Evolutionary conservation across 2,329 filamentous ascomycete genomes (phyloP).

Genomic region (Scleromitrula shiraiana): DNA sequence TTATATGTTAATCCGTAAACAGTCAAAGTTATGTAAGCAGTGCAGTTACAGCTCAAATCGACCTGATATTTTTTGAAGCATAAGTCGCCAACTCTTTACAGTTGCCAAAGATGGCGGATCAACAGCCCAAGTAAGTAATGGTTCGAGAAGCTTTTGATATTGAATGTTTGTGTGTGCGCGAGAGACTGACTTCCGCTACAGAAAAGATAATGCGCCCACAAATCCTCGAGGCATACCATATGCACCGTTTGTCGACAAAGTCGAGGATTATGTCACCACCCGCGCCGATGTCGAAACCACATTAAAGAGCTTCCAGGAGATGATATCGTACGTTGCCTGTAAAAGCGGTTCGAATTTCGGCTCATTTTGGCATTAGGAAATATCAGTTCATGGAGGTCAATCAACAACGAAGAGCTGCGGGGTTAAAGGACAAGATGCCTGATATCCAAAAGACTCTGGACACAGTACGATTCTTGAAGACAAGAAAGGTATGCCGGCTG

Average conservation of each 20-base stretch:
- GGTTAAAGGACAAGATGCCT: slow-evolving; percentile 88
- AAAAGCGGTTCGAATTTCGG: neutral
- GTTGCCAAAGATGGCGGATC: slow-evolving; percentile 22
- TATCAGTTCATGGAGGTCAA: slow-evolving; percentile 99
- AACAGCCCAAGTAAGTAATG: slow-evolving; percentile 20
- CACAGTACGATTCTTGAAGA: slow-evolving; percentile 77
- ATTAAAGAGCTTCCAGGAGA: slow-evolving; percentile 79
- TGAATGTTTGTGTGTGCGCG: neutral
- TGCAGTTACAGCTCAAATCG: too few species aligned
- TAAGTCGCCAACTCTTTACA: too few species aligned
- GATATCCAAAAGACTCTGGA: slow-evolving; percentile 96
- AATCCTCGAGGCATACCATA: slow-evolving; percentile 79
- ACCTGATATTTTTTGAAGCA: too few species aligned
- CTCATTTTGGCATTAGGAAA: slow-evolving; percentile 54
- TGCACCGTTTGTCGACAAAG: slow-evolving; percentile 79
- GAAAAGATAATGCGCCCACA: slow-evolving; percentile 40
- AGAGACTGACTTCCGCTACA: slow-evolving; percentile 19
- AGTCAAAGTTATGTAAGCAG: too few species aligned
- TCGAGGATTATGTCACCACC: slow-evolving; percentile 78
- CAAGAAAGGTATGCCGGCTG: slow-evolving; percentile 51
- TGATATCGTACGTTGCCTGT: slow-evolving; percentile 64
- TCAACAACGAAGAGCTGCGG: slow-evolving; percentile 71
- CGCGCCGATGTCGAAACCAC: slow-evolving; percentile 73
- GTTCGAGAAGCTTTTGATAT: neutral
- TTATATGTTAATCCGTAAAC: too few species aligned